Evolutionary conservation across 257 asterid genomes (phyloP).

Genomic region (Gynochthodes officinalis): DNA sequence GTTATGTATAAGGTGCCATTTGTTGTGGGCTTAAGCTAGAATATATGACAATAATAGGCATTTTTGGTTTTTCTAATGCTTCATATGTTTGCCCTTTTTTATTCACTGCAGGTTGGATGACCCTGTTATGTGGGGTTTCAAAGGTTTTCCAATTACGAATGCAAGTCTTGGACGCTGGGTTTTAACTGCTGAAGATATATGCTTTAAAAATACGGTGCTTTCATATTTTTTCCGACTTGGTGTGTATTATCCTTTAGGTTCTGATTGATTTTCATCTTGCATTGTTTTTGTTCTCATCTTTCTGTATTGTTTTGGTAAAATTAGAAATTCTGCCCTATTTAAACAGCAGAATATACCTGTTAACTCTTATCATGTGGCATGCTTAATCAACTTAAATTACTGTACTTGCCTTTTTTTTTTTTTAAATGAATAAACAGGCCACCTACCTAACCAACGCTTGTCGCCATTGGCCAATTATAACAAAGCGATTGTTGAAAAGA

Average conservation of each 20-base stretch:
- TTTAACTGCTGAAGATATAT: conserved; percentile 91
- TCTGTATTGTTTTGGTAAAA: neutral
- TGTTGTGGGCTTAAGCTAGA: neutral
- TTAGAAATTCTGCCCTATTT: neutral
- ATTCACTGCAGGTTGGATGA: conserved; percentile 78
- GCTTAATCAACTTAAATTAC: too few species aligned
- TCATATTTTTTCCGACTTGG: conserved; percentile 91
- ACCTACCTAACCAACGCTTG: conserved; percentile 1
- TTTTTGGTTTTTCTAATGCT: neutral
- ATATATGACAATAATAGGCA: neutral
- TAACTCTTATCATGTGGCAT: neutral
- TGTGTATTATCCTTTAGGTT: conserved; percentile 36
- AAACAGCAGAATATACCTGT: neutral
- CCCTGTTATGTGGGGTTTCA: conserved; percentile 89
- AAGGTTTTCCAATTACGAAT: conserved; percentile 74
- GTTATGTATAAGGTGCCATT: neutral
- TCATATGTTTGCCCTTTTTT: neutral
- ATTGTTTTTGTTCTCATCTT: neutral
- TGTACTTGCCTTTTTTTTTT: neutral
- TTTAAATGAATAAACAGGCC: neutral
- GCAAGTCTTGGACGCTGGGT: conserved; percentile 82
- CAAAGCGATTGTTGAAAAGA: neutral
- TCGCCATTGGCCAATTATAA: neutral
- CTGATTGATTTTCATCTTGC: neutral
- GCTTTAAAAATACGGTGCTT: conserved; percentile 68